Evolutionary conservation across 1,284 basidiomycete genomes (phyloP).

Genomic region (Serendipita sp.): DNA sequence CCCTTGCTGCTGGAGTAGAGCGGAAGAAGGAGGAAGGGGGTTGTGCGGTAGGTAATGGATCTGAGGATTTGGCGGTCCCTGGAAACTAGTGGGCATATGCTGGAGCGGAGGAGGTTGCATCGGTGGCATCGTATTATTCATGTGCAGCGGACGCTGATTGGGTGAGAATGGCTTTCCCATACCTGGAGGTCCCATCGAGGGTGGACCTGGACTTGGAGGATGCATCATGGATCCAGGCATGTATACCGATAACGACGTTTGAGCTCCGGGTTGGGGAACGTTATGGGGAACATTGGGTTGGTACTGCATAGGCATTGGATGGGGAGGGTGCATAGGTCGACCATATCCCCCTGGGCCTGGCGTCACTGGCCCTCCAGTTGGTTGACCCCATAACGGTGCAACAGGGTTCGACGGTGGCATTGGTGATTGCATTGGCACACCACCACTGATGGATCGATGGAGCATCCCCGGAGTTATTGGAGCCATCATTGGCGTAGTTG

Average conservation of each 20-base stretch:
- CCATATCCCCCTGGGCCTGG: neutral
- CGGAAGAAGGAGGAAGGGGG: neutral
- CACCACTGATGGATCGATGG: neutral
- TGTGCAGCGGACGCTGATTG: neutral
- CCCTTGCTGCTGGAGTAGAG: neutral
- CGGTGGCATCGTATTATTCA: neutral
- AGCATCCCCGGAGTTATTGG: neutral
- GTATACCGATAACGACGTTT: neutral
- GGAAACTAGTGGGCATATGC: neutral
- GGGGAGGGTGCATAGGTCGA: neutral
- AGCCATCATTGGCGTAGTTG: neutral
- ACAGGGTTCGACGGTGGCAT: neutral
- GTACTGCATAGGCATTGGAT: neutral
- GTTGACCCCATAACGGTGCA: neutral
- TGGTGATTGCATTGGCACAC: neutral
- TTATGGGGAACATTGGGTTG: neutral
- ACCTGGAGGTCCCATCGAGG: neutral
- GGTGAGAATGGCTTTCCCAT: neutral
- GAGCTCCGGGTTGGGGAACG: neutral
- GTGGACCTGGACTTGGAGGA: neutral
- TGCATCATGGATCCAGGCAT: neutral
- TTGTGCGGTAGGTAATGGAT: neutral
- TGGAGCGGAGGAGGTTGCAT: too few species aligned
- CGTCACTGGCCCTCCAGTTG: neutral
- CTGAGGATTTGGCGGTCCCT: neutral